Conservation (phyloP, 139 green algal species). For the Volvox africanus region DNA sequence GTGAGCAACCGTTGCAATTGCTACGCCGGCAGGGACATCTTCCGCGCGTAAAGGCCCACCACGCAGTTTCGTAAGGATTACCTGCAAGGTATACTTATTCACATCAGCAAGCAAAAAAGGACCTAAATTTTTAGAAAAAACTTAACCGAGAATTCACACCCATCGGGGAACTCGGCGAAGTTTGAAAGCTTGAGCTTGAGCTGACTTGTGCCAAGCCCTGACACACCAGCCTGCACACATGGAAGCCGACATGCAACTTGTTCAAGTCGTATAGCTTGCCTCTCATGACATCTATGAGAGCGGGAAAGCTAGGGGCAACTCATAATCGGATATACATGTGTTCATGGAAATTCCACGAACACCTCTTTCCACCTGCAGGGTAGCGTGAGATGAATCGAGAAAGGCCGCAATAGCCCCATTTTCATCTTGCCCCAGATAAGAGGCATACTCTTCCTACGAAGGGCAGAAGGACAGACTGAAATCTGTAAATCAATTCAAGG, state of each 20-base stretch:
- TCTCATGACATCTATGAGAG: no score
- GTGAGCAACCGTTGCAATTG: conserved; percentile 63
- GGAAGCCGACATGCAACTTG: no score
- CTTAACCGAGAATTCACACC: conserved; percentile 70
- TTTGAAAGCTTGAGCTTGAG: conserved; percentile 69
- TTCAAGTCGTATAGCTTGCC: no score
- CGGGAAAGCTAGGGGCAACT: no score
- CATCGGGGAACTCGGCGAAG: conserved; percentile 55
- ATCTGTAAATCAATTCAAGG: background rate
- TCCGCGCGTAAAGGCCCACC: conserved; percentile 44
- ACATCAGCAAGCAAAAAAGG: background rate
- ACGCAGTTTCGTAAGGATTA: conserved; percentile 70
- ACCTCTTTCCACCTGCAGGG: conserved; percentile 42
- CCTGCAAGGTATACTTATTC: conserved; percentile 47
- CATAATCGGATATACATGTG: no score
- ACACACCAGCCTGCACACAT: conserved; percentile 62
- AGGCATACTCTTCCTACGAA: conserved; percentile 65
- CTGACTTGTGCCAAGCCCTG: conserved; percentile 60
- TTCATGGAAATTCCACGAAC: no score
- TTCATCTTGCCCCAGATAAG: conserved; percentile 63
- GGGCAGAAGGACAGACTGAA: no score
- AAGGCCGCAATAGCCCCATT: conserved; percentile 68
- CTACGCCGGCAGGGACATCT: conserved; percentile 68
- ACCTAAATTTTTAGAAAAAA: background rate
- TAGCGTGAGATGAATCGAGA: conserved; percentile 62